phyloP scores from a whole-genome alignment of 2,329 filamentous ascomycete species.

The Tolypocladium pustulatum region DNA sequence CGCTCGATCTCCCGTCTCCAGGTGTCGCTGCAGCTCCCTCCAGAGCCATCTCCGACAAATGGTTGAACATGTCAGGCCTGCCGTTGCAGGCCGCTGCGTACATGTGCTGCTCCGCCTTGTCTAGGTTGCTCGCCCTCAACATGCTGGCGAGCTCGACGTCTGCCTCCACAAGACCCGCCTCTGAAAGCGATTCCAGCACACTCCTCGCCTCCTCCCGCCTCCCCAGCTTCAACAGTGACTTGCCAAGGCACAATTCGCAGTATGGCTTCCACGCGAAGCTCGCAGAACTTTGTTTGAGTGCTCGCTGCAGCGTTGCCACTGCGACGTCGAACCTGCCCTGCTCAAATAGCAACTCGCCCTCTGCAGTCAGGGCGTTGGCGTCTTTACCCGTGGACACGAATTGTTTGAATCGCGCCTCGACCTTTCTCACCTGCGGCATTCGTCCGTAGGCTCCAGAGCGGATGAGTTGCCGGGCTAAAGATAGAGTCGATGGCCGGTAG shows the following conservation, averaged over 20 bases:
- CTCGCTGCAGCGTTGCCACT: constrained; percentile 10
- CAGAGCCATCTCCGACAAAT: constrained; percentile 18
- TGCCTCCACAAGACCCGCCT: constrained; percentile 12
- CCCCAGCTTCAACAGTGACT: constrained; percentile 11
- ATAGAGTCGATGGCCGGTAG: constrained; percentile 19
- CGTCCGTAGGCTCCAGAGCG: constrained; percentile 9
- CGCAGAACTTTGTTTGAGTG: constrained; percentile 9
- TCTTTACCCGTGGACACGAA: constrained; percentile 19
- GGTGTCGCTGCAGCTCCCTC: constrained; percentile 9
- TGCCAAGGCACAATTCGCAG: constrained; percentile 16
- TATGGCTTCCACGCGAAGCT: constrained; percentile 16
- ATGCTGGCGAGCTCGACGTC: constrained; percentile 15
- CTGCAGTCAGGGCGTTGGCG: constrained; percentile 22
- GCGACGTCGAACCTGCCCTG: constrained; percentile 14
- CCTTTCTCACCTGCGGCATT: constrained; percentile 5
- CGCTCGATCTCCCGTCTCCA: constrained; percentile 4
- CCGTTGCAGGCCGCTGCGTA: constrained; percentile 16
- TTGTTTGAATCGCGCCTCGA: constrained; percentile 18
- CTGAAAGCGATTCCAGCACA: constrained; percentile 12
- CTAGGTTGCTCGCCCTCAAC: constrained; percentile 10
- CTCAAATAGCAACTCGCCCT: constrained; percentile 18
- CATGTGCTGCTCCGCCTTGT: constrained; percentile 13
- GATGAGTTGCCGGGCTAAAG: constrained; percentile 12
- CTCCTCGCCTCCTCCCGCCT: constrained; percentile 11
- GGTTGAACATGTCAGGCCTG: constrained; percentile 12